These are phyloP conservation scores for Hypoxylon subgilvum DNA, from an alignment of 495 filamentous ascomycete species.

Conservation along the genomic window DNA sequence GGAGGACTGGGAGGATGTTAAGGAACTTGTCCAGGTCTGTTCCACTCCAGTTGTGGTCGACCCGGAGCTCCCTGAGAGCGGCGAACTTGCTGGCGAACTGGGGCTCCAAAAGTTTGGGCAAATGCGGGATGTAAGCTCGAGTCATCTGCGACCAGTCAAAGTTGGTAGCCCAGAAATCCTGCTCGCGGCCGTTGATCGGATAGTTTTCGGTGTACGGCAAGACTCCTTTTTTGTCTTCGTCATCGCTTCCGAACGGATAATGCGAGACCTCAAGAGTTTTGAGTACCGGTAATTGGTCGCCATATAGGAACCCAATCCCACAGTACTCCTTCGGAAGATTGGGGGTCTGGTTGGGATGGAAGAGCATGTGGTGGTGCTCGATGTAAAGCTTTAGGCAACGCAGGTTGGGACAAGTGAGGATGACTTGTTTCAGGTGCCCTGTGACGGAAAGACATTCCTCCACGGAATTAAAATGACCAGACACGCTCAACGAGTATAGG, in stretches of 20 bases:
- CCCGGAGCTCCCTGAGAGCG: too few species aligned
- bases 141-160: constrained; percentile 1
- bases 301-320: not conserved
- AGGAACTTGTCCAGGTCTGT: too few species aligned
- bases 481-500: not conserved
- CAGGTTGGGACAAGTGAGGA: constrained; percentile 4
- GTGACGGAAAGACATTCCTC: not conserved
- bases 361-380: too few species aligned
- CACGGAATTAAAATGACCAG: not conserved
- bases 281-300: constrained; percentile 4
- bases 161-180: not conserved
- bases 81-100: too few species aligned
- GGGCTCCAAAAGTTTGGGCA: not conserved
- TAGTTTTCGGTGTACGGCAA: too few species aligned
- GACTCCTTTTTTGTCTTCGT: too few species aligned
- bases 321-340: too few species aligned
- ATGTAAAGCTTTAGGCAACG: not conserved
- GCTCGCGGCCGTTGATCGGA: not conserved
- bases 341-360: too few species aligned
- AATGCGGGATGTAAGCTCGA: not conserved
- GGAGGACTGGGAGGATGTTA: not conserved
- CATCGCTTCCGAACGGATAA: too few species aligned
- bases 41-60: too few species aligned
- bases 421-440: not conserved
- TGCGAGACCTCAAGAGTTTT: not conserved